Evolutionary conservation across 2,329 filamentous ascomycete genomes (phyloP), one percentile per base, ranked within the genome.

Genomic region (Ophiostoma sp.): DNA sequence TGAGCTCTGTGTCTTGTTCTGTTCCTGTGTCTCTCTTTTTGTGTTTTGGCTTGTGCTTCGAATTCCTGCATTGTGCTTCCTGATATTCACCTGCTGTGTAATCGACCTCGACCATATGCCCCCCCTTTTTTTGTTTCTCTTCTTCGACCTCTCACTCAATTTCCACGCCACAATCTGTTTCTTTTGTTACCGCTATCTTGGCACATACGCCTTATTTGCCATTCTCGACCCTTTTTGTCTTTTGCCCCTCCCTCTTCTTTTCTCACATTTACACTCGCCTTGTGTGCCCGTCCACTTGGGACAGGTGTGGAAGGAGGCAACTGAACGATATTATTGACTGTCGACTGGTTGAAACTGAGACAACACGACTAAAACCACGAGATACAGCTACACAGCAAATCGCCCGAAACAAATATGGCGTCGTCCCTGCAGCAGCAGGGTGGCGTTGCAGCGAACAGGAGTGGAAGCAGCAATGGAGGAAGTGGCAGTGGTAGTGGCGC

Each of bases 401-500:
- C 15, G 15, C 55, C 28, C 55, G 28, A 64, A 15, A 42, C 59
- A 42, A 63, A 64, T 5, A 64, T 64, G 59, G 59, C 59, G 33
- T 64, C 59, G 33, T 42, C n/a, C n/a, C 33, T 64, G 59, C 59
- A 39, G 19, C 59, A 42, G 39, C 39, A 39, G 33, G 7, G 59
- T 42, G 59, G 59, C 59, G 59, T 25, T 25, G 19, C 33, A 63
- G 31, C 33, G n/a, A 22, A 22, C 33, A 6, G 33, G 59, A 42
- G n/a, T 25, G 59, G n/a, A 33, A 22, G 33, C 19, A 39, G 31
- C 19, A 39, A n/a, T 33, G 25, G 25, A 28, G 55, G 25, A 31
- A 39, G 59, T 63, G 59, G 33, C 33, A 63, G 59, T 61, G 57
- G 57, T 5, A 31, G 55, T 59, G 59, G 59, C 59, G 59, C 33